Evolutionary conservation across 768 basidiomycete species (phyloP), one percentile per base, ranked within the genome.

Genomic region (Serendipita sp.): DNA sequence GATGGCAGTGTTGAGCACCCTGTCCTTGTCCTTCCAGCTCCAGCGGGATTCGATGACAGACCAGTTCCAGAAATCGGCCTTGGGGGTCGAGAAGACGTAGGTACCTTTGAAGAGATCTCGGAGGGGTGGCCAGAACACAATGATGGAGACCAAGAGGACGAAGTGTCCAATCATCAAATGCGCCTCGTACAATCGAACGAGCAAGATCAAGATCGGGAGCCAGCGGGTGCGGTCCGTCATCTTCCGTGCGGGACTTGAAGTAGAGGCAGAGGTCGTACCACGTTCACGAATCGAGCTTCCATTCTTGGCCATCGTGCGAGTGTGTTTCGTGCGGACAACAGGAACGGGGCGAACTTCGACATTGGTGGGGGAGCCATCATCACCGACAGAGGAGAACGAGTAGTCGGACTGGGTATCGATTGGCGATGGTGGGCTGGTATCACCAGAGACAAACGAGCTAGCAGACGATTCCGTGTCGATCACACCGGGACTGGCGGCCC

Each of bases 111-210:
- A 47, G 44, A 48, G 34, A 67, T 64, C 34, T 66, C 66, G 23
- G 65, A 56, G 16, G 68, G 38, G 28, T 67, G 48, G 30, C 63
- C 48, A 51, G 48, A 51, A 32, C 48, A 66, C 62, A 35, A 66
- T 54, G 35, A 64, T 47, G 60, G 48, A 51, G 56, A 69, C 63
- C 38, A 68, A 30, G 36, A 65, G 18, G 66, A 70, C 69, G 68
- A 69, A 68, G 11, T 67, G 67, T 35, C 68, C 70, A 64, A 71
- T 68, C 65, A 71, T 70, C 46, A 72, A 44, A 63, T 71, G 70
- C 1, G 71, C 71, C 62, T 72, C 71, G 66, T 71, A 72, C 36
- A 72, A 48, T 15, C 71, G 66, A 44, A 64, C 65, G 18, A 68
- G 34, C 44, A 64, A 32, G 52, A 66, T 45, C n/a, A 64, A 3